These are phyloP conservation scores for Streptanthus diversifolius DNA, from an alignment of 345 rosid species.

Conservation along the genomic window DNA sequence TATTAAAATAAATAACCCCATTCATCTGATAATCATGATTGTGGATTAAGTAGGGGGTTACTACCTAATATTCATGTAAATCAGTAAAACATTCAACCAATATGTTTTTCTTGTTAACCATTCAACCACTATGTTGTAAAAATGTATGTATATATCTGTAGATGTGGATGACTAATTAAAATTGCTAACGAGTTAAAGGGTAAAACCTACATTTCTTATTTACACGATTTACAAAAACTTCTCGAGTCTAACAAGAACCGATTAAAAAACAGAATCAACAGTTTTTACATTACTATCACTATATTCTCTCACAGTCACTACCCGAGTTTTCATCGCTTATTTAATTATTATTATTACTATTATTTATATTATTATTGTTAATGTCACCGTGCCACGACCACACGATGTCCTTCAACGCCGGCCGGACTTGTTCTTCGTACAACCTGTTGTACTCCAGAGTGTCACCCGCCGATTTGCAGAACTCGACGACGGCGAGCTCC, in stretches of 20 bases:
- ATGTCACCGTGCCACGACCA: conserved; percentile 91
- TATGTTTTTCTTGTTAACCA: no score
- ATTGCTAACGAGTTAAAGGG: neutral
- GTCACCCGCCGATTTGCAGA: conserved; percentile 66
- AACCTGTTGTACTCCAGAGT: conserved; percentile 53
- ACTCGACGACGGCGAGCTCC: conserved; percentile 61
- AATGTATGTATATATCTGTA: neutral
- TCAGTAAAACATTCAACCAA: neutral
- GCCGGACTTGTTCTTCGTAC: conserved; percentile 59
- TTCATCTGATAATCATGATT: no score
- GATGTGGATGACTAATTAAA: neutral
- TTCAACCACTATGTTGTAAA: neutral
- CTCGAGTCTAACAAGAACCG: neutral
- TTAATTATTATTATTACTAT: neutral
- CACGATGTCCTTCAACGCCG: conserved; percentile 66
- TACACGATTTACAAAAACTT: conserved; percentile 17
- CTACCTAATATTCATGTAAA: neutral
- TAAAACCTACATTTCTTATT: neutral
- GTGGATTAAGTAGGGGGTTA: no score
- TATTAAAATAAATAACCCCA: no score
- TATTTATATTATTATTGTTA: conserved; percentile 6
- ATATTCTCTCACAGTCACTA: conserved; percentile 9
- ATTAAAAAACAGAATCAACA: neutral
- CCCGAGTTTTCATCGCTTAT: conserved; percentile 9
- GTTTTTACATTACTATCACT: conserved; percentile 7